phyloP scores from a whole-genome alignment of 140 eudicot species.

The Flaveria floridana region DNA sequence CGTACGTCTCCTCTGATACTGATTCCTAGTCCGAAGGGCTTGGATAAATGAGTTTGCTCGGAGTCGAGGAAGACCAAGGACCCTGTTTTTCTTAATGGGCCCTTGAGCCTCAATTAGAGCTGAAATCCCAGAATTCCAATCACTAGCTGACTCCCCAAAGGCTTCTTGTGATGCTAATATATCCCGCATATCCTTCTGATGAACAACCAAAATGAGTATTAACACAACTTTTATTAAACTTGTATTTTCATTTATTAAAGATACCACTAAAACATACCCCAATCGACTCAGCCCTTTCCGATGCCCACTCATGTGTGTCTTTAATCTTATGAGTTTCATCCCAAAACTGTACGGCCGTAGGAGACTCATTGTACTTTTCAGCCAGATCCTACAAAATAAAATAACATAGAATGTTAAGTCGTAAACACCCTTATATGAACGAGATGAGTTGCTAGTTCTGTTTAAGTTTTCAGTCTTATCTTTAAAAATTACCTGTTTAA shows the following conservation, averaged over 20 bases:
- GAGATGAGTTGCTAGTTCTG: neutral
- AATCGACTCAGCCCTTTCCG: slow-evolving; percentile 17
- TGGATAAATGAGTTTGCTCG: neutral
- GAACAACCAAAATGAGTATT: slow-evolving; percentile 17
- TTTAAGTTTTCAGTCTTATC: too few relatives aligned
- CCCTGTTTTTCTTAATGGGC: slow-evolving; percentile 19
- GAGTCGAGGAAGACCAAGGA: slow-evolving; percentile 25
- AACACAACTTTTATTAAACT: neutral
- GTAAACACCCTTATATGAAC: slow-evolving; percentile 1
- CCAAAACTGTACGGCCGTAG: slow-evolving; percentile 19
- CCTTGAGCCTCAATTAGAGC: slow-evolving; percentile 27
- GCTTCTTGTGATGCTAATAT: slow-evolving; percentile 1
- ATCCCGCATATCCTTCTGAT: slow-evolving; percentile 21
- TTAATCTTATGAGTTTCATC: slow-evolving; percentile 19
- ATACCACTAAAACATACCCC: slow-evolving; percentile 22
- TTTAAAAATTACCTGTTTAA: slow-evolving; percentile 7
- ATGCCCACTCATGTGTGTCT: slow-evolving; percentile 26
- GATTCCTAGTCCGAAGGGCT: neutral
- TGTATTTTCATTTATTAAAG: neutral
- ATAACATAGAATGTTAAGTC: slow-evolving; percentile 8
- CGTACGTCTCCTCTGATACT: neutral
- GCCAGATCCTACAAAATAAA: slow-evolving; percentile 19
- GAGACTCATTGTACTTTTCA: neutral
- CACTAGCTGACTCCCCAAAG: neutral
- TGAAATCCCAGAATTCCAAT: slow-evolving; percentile 13